Conservation (phyloP, 164 flowering plant genomes). For the Cinnamomum chago region DNA sequence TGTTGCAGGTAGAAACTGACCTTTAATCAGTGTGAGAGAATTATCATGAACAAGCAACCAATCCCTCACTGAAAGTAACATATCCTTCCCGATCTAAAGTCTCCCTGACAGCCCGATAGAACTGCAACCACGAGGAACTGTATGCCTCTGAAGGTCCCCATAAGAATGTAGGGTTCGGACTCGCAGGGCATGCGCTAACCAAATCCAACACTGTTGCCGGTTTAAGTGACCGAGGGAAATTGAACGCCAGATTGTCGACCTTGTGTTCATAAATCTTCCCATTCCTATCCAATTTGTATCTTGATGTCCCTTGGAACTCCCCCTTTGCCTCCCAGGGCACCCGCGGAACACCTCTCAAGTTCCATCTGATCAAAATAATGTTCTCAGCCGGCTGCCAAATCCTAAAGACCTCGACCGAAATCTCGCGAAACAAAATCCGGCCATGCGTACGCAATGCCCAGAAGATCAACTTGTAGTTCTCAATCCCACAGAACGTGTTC, state of each 20-base stretch:
- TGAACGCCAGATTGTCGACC: conserved; percentile 80
- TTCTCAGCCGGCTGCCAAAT: conserved; percentile 91
- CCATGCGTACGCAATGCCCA: conserved; percentile 92
- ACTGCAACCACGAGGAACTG: conserved; percentile 63
- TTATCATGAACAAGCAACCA: conserved; percentile 53
- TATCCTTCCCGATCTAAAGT: conserved; percentile 47
- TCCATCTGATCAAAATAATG: conserved; percentile 79
- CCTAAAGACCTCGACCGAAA: conserved; percentile 60
- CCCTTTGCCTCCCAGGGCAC: conserved; percentile 94
- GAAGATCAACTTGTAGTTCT: conserved; percentile 78
- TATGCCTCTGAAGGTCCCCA: conserved; percentile 42
- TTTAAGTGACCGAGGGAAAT: conserved; percentile 59
- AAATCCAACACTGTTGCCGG: conserved; percentile 83
- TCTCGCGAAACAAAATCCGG: conserved; percentile 61
- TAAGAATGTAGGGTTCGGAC: conserved; percentile 81
- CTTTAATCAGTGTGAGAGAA: background rate
- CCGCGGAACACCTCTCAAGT: conserved; percentile 74
- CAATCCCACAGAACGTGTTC: conserved; percentile 82
- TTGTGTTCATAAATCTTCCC: conserved; percentile 90
- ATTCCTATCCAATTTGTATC: conserved; percentile 73
- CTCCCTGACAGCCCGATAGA: conserved; percentile 62
- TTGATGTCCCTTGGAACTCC: conserved; percentile 83
- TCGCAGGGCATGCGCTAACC: conserved; percentile 75
- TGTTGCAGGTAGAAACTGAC: conserved; percentile 1
- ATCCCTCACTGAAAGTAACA: conserved; percentile 42